Evolutionary conservation across 1,284 basidiomycete genomes (phyloP), one percentile per base, ranked within the genome.

Genomic region (Meripilus lineatus): DNA sequence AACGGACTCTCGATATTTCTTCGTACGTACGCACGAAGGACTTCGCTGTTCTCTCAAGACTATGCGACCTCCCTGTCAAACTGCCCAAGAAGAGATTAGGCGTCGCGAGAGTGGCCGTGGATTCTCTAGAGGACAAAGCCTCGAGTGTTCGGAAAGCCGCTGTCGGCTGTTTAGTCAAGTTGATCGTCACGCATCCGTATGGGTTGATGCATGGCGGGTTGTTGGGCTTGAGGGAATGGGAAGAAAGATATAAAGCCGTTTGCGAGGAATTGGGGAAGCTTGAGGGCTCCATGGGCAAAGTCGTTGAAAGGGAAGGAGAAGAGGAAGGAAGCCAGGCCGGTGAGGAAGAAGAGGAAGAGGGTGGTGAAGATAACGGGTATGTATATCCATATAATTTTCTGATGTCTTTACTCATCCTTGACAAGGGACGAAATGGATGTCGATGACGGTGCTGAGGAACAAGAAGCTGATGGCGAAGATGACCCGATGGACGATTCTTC

Each of bases 11-110:
- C 47, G 96, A 99, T 62, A 67, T 89, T 14, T 92, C 90, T 47
- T 88, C 85, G 17, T 98, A 93, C 63, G 94, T 99, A 24, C 86
- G 94, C 38, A 79, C 82, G 46, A 96, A 93, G 62, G 89, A 93
- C 22, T 77, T 97, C 46, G 66, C 74, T 4, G 89, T 91, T 1
- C 71, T 95, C 43, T 72, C 77, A 24, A 84, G 82, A 59, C 75
- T 86, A 13, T 79, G 74, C 50, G 85, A 88, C 21, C 72, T 95
- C 8, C 80, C 77, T 10, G 74, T 77, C 56, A 93, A 91, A 58
- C 93, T 93, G 65, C 91, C 93, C 0, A 89, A 93, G 59, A 86
- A 95, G 54, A 79, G 94, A 1, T 71, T 91, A 22, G 70, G 74
- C 17, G 81, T 95, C 44, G 84, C 92, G 6, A 74, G 79, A 38